A percentile compares a stretch with the other conserved stretches of the same genome.
Evolutionary conservation across 2,329 filamentous ascomycete genomes (phyloP).

Genomic region (Lecanicillium sp.): DNA sequence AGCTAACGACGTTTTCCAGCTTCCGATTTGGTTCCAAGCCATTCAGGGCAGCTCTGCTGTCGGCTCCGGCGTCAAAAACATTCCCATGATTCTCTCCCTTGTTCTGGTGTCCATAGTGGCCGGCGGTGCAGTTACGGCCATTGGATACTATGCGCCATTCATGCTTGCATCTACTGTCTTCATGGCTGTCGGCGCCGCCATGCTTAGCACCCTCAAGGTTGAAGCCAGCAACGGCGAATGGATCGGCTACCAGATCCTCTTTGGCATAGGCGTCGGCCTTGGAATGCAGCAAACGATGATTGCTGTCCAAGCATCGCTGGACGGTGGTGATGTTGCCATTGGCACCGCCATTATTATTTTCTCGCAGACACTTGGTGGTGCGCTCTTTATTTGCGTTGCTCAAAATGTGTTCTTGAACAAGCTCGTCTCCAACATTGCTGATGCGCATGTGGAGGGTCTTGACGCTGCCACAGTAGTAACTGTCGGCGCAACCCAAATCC

Average conservation of each 20-base stretch:
- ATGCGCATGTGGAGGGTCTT: conserved; percentile 24
- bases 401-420: conserved; percentile 42
- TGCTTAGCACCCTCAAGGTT: conserved; percentile 29
- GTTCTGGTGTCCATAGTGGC: conserved; percentile 18
- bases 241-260: conserved; percentile 29
- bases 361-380: conserved; percentile 31
- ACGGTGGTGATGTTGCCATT: conserved; percentile 32
- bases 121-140: conserved; percentile 16
- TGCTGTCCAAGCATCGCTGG: conserved; percentile 36
- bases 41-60: conserved; percentile 26
- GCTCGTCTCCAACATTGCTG: conserved; percentile 29
- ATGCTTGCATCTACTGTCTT: conserved; percentile 26
- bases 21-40: conserved; percentile 44
- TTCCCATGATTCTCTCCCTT: conserved; percentile 21
- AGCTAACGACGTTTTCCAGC: conserved; percentile 1
- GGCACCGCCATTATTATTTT: conserved; percentile 40
- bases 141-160: conserved; percentile 34
- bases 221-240: conserved; percentile 13
- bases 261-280: conserved; percentile 32
- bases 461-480: conserved; percentile 22
- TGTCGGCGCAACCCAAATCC: conserved; percentile 29
- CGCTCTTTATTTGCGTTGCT: conserved; percentile 42
- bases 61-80: conserved; percentile 19
- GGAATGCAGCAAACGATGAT: conserved; percentile 36
- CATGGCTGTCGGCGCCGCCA: conserved; percentile 26